Base-by-base conservation (phyloP, 768 basidiomycete species). In the Steccherinum ochraceum region DNA sequence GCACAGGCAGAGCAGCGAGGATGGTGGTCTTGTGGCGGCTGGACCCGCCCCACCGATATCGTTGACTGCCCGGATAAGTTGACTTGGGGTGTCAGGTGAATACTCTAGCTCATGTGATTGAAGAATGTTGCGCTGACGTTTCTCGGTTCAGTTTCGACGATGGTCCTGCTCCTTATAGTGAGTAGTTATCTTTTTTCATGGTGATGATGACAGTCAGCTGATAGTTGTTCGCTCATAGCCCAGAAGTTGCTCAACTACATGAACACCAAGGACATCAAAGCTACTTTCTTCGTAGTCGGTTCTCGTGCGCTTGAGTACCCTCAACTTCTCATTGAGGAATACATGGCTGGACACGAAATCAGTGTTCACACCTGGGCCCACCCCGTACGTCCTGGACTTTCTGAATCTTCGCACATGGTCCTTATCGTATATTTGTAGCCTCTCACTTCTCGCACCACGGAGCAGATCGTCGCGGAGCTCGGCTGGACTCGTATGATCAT, bases 301-400 rank as follows among this genome's bases (percentile, higher is more conserved):
- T 89, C 86, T 40, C 89, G 93, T 52, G 84, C 87, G 50, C 76
- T 94, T 54, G 86, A 90, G 50, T 77, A 82, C 45, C 86, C 93
- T 12, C 62, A 71, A 12, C 78, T 93, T 52, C 74, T 97, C 16
- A 69, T 88, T 46, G 81, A 89, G 58, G 85, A 89, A 61, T 89
- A 88, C 68, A 86, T 89, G 84, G 50, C 69, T 21, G 86, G 87
- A 41, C 82, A 90, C 62, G 86, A 91, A 65, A 83, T 89, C 60
- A 80, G 82, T 54, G 84, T 92, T 2, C 90, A 93, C 68, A 93
- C 92, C 11, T 97, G 93, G 93, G 89, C 89, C 0, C 93, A 95
- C 65, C 79, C 69, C 50, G 85, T 80, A 51, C 16, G 72, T 61
- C 0, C 35, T 12, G 46, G 19, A 20, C 19, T 39, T 4, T 10